These are phyloP conservation scores for Globisporangium spiculum DNA, from an alignment of 352 stramenopile genomes.

Conservation along the genomic window DNA sequence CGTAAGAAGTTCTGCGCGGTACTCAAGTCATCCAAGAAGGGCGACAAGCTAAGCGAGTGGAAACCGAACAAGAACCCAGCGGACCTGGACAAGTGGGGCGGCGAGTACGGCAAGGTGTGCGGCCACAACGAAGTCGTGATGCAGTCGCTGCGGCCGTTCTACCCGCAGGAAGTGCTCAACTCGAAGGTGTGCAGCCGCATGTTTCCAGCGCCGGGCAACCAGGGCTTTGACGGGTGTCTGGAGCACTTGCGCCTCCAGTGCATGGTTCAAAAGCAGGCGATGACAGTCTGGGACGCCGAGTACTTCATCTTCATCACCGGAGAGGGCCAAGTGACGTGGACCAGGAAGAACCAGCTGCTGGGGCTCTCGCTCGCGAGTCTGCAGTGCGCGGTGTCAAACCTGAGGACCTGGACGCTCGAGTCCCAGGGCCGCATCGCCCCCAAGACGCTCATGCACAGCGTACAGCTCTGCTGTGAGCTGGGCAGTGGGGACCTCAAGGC, in stretches of 20 bases:
- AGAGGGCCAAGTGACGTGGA: constrained; percentile 39
- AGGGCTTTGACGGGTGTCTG: constrained; percentile 87
- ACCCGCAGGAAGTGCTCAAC: constrained; percentile 86
- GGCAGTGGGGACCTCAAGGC: constrained; percentile 29
- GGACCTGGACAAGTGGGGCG: constrained; percentile 77
- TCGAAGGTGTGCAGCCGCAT: constrained; percentile 79
- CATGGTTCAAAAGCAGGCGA: constrained; percentile 27
- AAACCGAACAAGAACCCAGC: constrained; percentile 66
- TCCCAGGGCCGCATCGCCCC: constrained; percentile 31
- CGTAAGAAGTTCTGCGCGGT: constrained; percentile 37
- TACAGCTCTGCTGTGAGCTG: constrained; percentile 57
- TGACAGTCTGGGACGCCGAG: constrained; percentile 87
- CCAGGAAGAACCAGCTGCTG: constrained; percentile 71
- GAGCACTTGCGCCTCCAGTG: constrained; percentile 80
- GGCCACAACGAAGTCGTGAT: constrained; percentile 91
- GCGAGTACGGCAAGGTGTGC: constrained; percentile 81
- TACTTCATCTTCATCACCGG: constrained; percentile 69
- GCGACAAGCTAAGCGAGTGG: constrained; percentile 45
- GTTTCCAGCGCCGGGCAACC: constrained; percentile 82
- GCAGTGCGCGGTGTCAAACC: constrained; percentile 45
- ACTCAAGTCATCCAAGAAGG: constrained; percentile 15
- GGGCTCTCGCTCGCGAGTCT: constrained; percentile 52
- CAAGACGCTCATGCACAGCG: constrained; percentile 34
- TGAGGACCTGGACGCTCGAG: constrained; percentile 53
- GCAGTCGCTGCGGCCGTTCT: constrained; percentile 81